These are phyloP conservation scores for Westerdykella ornata DNA, from an alignment of 2,329 filamentous ascomycete species.

Conservation along the genomic window DNA sequence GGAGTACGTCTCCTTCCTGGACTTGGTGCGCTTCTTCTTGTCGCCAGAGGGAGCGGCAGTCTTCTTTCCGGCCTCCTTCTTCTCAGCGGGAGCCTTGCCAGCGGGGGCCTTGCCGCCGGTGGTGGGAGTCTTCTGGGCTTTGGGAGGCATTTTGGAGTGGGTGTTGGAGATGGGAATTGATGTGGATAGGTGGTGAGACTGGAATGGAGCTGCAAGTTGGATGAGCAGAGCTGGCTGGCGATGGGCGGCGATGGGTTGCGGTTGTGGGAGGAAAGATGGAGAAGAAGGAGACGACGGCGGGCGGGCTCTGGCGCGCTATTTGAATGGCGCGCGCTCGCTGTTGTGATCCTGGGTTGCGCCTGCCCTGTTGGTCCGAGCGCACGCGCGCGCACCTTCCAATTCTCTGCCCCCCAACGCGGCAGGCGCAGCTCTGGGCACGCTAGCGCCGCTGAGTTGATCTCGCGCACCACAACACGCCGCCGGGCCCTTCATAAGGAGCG, in stretches of 20 bases:
- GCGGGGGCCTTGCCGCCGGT: conserved; percentile 87
- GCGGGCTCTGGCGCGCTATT: conserved; percentile 39
- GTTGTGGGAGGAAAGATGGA: conserved; percentile 18
- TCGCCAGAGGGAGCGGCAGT: conserved; percentile 84
- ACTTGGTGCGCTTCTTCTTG: conserved; percentile 99
- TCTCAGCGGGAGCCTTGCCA: conserved; percentile 79
- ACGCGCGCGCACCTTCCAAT: neutral
- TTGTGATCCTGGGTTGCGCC: conserved; percentile 30
- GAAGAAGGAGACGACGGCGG: conserved; percentile 34
- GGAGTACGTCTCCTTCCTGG: conserved; percentile 99
- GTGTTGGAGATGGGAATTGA: conserved; percentile 9
- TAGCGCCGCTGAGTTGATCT: conserved; percentile 35
- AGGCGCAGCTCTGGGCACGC: conserved; percentile 7
- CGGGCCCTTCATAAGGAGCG: conserved; percentile 37
- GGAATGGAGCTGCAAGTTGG: conserved; percentile 18
- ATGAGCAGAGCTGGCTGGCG: conserved; percentile 24
- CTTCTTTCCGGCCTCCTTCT: conserved; percentile 99
- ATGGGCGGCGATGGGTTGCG: conserved; percentile 12
- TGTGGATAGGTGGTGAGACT: conserved; percentile 15
- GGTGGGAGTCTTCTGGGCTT: conserved; percentile 97
- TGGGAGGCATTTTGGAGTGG: conserved; percentile 73
- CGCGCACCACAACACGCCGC: conserved; percentile 36
- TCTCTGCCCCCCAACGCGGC: conserved; percentile 10
- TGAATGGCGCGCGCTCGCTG: conserved; percentile 37
- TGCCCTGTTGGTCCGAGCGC: conserved; percentile 29